Base-by-base conservation (phyloP, 768 basidiomycete genomes). In the Xerocomellus amylosporus region DNA sequence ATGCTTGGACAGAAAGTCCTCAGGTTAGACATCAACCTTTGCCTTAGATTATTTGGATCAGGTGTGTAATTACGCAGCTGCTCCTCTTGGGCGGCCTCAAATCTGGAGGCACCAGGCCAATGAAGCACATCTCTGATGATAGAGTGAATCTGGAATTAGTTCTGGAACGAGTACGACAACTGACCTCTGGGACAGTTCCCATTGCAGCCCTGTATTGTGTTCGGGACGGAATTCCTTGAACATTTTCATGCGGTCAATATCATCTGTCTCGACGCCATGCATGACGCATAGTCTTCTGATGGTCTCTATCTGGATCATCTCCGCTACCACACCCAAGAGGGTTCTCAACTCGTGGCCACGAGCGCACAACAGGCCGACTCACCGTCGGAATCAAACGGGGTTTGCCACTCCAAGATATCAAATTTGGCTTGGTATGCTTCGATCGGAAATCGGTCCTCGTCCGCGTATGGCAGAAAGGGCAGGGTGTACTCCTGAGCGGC, bases 371-470 rank as follows among this genome's bases (percentile, higher is more conserved):
- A 56, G 45, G 44, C 2, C 2, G 0, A 65, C 79, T 72, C 51
- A 83, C 83, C 58, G 51, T 84, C 82, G 0, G 81, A 80, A 64
- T 83, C 60, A 44, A 75, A 71, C 40, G 76, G 70, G 0, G 53
- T 58, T 52, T 77, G 75, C 82, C 74, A 75, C 4, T 64, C 67
- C 20, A 72, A 55, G 0, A 3, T 8, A 0, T 59, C 37, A 54
- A 75, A 76, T 0, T 8, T 19, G 1, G 26, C 20, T 4, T 79
- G 60, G 38, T 74, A 76, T 9, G 33, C 37, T 2, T 49, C 15
- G 1, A 65, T 26, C 1, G 69, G 57, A 58, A 84, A 83, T 0
- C 8, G 17, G 0, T 65, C 59, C 39, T 83, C 77, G 41, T 84
- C 82, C 3, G 77, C 76, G 46, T 77, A 81, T 0, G 80, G 80